Evolutionary conservation across 306 rosid genomes (phyloP), one percentile per base, ranked within the genome.

Genomic region (Notholithocarpus densiflorus): DNA sequence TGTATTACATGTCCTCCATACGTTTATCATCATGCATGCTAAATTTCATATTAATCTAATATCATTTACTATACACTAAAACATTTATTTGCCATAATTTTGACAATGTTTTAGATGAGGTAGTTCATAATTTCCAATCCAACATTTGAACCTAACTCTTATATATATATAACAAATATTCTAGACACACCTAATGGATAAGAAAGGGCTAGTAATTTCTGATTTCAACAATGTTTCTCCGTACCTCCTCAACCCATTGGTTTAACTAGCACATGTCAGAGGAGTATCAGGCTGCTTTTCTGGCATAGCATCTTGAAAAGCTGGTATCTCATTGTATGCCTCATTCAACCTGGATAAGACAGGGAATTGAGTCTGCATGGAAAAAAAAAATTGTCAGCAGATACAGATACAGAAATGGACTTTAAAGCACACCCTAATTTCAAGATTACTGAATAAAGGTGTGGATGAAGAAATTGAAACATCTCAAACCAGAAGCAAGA

Each of bases 271-370:
- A 68, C 75, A 19, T 62, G 56, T 53, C 48, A 86, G 40, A 52
- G 84, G 79, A 84, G 86, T 79, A 74, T 94, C 97, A 15, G 93
- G 97, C 86, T 94, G 98, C 56, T 86, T 86, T 76, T 89, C 89
- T 13, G 97, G 97, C 71, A 65, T 78, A 55, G 97, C 93, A 72
- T 92, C 91, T 72, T 56, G 80, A 77, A 91, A 91, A 59, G 87
- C 97, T 17, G 91, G 89, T 73, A 84, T 70, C 54, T 81, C 84
- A 54, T 60, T 59, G 87, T 94, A 92, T 62, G 90, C 82, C 80
- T 86, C 92, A 57, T 84, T 37, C 84, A 94, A 82, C 81, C 90
- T 88, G 45, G 87, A 72, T 59, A 94, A 84, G 77, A 85, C 43
- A 27, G 97, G 95, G 75, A 87, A 94, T 80, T 88, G 84, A 6